phyloP scores from a whole-genome alignment of 2,329 filamentous ascomycete genomes.

The Ascochyta pisi region DNA sequence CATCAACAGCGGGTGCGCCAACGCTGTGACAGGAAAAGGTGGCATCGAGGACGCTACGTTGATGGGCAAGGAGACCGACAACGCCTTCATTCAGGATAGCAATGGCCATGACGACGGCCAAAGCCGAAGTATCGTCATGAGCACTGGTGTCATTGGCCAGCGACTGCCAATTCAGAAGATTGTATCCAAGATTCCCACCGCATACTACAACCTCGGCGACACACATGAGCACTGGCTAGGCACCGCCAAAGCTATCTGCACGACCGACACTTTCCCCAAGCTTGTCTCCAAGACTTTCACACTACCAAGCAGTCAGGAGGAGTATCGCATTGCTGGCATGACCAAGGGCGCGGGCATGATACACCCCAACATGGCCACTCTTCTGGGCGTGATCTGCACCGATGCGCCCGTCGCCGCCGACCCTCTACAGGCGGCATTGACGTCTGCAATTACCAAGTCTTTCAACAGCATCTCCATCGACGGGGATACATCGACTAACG shows the following conservation, averaged over 20 bases:
- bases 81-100: slow-evolving; percentile 57
- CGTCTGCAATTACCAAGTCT: slow-evolving; percentile 76
- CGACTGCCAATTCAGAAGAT: slow-evolving; percentile 93
- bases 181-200: slow-evolving; percentile 77
- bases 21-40: slow-evolving; percentile 91
- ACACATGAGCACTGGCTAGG: slow-evolving; percentile 86
- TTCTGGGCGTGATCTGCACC: slow-evolving; percentile 89
- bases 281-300: slow-evolving; percentile 84
- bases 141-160: slow-evolving; percentile 96
- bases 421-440: slow-evolving; percentile 73
- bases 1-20: slow-evolving; percentile 95
- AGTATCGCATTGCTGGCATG: slow-evolving; percentile 90
- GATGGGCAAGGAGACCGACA: slow-evolving; percentile 83
- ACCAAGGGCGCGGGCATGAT: slow-evolving; percentile 99
- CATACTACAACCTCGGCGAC: slow-evolving; percentile 72
- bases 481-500: slow-evolving; percentile 96
- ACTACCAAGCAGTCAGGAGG: slow-evolving; percentile 78
- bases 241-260: slow-evolving; percentile 91
- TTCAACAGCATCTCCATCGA: slow-evolving; percentile 99
- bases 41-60: slow-evolving; percentile 85
- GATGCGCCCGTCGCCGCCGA: slow-evolving; percentile 79
- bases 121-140: slow-evolving; percentile 89
- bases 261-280: slow-evolving; percentile 98
- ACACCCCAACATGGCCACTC: slow-evolving; percentile 97
- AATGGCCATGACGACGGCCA: slow-evolving; percentile 51